Evolutionary conservation across 805 yeast species (phyloP), one percentile per base, ranked within the genome.

Genomic region (fission yeast (Schizosaccharomyces pombe)): DNA sequence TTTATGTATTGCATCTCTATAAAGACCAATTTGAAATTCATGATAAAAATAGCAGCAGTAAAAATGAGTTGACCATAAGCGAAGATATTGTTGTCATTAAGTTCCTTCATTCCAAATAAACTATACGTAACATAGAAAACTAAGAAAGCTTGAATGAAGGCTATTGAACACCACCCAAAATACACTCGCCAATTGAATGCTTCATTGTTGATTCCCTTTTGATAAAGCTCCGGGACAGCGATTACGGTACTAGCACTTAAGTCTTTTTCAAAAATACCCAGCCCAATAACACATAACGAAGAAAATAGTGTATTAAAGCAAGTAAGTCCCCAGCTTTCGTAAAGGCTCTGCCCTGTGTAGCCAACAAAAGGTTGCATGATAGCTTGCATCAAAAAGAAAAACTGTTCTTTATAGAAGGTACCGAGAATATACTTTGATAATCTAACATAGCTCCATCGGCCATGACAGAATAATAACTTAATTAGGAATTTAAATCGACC

Each of bases 271-370:
- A 91, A 82, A 78, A 87, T 84, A n/a, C 99, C 99, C 54, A 91
- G 72, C 62, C 93, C 82, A 39, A 91, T 66, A 2, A 91, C 97
- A 0, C 95, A 87, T 53, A 91, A 70, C 0, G 95, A 85, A 0
- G 98, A 89, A 69, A 91, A 93, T 57, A 91, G 72, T 0, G 98
- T 93, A 65, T 91, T 93, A 70, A 83, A 91, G 96, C 93, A 87
- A 0, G 96, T 84, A 57, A 91, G 72, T 1, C 97, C 87, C 95
- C 96, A 87, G 43, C 89, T 80, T 63, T 93, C 98, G 66, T 85
- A 91, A 60, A 89, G 66, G 0, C 96, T 85, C 0, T 95, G 79
- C 1, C 98, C 98, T 0, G 97, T 83, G 65, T 84, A 91, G 69
- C 85, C 70, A 0, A 95, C 80, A 63, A 80, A 77, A 57, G 94